A percentile compares a stretch with the other conserved stretches of the same genome.
phyloP scores from a whole-genome alignment of 208 protist species.

The Porcisia hertigi region DNA sequence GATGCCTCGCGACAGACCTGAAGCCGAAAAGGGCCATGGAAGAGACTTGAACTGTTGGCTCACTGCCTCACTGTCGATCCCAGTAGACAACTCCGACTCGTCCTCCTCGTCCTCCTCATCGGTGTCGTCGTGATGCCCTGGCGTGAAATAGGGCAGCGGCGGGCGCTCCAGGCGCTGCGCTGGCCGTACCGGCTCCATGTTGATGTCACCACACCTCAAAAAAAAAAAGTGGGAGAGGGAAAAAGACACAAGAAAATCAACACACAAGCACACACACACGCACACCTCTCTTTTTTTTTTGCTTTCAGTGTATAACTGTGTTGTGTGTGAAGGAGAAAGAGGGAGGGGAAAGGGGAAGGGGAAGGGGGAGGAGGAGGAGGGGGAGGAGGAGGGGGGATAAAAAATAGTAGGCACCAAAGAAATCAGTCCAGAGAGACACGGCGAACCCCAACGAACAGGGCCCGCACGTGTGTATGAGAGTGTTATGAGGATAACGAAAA shows the following conservation, averaged over 20 bases:
- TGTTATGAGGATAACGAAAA: too few relatives aligned
- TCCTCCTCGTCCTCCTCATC: slow-evolving; percentile 21
- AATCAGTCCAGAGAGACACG: too few relatives aligned
- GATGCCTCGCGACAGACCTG: slow-evolving; percentile 4
- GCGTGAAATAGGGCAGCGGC: slow-evolving; percentile 1
- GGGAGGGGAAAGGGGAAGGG: neutral
- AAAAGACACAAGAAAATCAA: neutral
- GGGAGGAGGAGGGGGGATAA: neutral
- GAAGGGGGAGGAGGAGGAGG: neutral
- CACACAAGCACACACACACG: too few relatives aligned
- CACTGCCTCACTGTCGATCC: slow-evolving; percentile 16
- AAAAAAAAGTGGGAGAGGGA: slow-evolving; percentile 8
- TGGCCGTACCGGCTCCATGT: slow-evolving; percentile 25
- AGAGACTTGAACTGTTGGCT: slow-evolving; percentile 23
- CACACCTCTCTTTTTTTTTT: neutral
- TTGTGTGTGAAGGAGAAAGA: neutral
- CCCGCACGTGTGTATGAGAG: too few relatives aligned
- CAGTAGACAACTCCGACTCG: slow-evolving; percentile 17
- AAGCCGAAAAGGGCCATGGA: slow-evolving; percentile 18
- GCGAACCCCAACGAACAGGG: too few relatives aligned
- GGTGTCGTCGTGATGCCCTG: neutral
- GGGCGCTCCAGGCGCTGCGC: slow-evolving; percentile 29
- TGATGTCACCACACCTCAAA: slow-evolving; percentile 4
- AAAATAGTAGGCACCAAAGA: neutral
- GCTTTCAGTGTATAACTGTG: neutral